Base-by-base conservation (phyloP, 2,329 filamentous ascomycete genomes). In the Blastomyces gilchristii region DNA sequence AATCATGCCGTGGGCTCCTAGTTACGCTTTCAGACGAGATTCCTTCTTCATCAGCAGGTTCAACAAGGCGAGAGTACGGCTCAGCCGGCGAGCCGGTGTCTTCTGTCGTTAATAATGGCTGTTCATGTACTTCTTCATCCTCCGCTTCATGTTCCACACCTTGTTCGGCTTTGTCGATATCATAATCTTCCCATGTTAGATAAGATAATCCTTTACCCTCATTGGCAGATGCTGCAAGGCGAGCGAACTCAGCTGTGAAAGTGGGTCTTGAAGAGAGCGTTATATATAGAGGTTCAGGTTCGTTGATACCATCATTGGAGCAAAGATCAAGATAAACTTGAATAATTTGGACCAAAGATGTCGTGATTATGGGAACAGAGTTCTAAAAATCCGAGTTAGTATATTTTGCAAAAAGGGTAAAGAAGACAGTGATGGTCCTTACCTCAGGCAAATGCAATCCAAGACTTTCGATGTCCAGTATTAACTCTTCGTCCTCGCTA, bases 391-490 rank as follows among this genome's bases (percentile, higher is more conserved):
- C 22, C 62, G 68, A 66, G 72, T 78, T 65, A 73, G 66, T 58
- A 63, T 43, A 37, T 14, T n/a, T 25, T 6, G n/a, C 39, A 41
- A 25, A 52, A 18, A 41, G 16, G 14, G 5, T 16, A n/a, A 39
- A 39, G 28, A 59, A 25, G 18, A 14, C 7, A 52, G 28, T 22
- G 18, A 50, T 9, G 73, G 37, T 34, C 3, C 80, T 74, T 73
- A 85, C 84, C 77, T 87, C 85, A 68, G 77, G 79, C 68, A 85
- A 73, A 68, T 82, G 78, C 62, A 87, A 75, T 67, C 79, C 81
- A 63, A 87, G 73, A 16, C 78, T 75, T 49, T 83, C 80, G 65
- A 87, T 77, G 63, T 80, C 76, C 63, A 87, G 74, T 60, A 81
- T 77, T 63, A 87, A 73, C 67, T 86, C 82, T 67, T 85, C 82